Percentiles rank a stretch among this genome's conserved stretches.
These are phyloP conservation scores for Lachancea thermotolerans DNA, from an alignment of 805 yeast species.

Conservation along the genomic window DNA sequence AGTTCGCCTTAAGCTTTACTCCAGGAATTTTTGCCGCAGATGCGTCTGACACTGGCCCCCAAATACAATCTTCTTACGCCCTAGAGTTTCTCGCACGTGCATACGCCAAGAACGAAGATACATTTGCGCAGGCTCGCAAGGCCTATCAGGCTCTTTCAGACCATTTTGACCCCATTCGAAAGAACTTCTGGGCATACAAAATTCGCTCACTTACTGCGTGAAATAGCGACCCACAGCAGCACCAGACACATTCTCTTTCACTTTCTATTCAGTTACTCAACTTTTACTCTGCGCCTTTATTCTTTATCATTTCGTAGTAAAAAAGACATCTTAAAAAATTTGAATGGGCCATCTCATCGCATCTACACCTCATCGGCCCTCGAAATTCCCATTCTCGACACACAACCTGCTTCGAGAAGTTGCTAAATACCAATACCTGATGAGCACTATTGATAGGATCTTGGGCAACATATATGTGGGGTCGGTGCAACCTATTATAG, in stretches of 20 bases:
- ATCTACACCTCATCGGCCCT: constrained; percentile 9
- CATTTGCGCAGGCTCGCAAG: constrained; percentile 33
- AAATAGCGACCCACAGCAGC: neutral
- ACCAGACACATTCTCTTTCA: too few species aligned
- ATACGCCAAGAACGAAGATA: constrained; percentile 27
- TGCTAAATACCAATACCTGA: neutral
- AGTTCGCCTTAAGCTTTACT: constrained; percentile 41
- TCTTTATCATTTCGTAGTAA: neutral
- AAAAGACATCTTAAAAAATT: neutral
- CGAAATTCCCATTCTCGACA: too few species aligned
- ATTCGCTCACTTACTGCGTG: constrained; percentile 9
- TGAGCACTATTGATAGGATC: constrained; percentile 37
- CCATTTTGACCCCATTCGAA: constrained; percentile 56
- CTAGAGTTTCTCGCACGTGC: constrained; percentile 55
- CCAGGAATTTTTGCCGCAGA: constrained; percentile 18
- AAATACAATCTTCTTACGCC: constrained; percentile 51
- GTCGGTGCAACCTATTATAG: constrained; percentile 57
- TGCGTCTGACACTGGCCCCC: constrained; percentile 11
- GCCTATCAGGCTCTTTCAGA: constrained; percentile 47
- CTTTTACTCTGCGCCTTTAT: neutral
- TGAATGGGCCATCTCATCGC: constrained; percentile 26
- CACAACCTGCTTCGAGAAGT: too few species aligned
- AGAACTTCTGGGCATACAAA: constrained; percentile 54
- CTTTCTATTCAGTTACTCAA: too few species aligned
- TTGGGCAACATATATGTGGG: constrained; percentile 78